phyloP scores from a whole-genome alignment of 2,329 filamentous ascomycete genomes.

The Tolypocladium inflatum region DNA sequence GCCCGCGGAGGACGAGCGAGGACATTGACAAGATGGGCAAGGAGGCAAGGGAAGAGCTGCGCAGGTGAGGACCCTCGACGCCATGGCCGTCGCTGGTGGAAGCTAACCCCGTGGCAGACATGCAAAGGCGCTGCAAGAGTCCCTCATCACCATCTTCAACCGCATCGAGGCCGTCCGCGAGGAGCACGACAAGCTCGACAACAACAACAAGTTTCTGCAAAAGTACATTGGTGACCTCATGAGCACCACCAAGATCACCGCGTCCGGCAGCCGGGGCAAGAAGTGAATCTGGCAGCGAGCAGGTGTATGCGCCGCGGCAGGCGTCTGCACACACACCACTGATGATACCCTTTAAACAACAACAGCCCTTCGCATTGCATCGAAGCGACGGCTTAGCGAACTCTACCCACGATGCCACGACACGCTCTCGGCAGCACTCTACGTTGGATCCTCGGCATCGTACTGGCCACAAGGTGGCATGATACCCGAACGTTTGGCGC shows the following conservation, averaged over 20 bases:
- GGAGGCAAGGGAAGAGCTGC: conserved; percentile 62
- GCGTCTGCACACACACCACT: not conserved
- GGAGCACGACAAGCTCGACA: conserved; percentile 94
- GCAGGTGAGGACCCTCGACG: conserved; percentile 32
- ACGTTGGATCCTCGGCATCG: not conserved
- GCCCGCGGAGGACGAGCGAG: conserved; percentile 79
- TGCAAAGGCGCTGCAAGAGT: conserved; percentile 80
- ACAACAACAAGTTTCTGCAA: conserved; percentile 92
- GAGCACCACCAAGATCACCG: conserved; percentile 68
- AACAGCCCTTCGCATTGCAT: not conserved
- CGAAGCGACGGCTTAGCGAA: not conserved
- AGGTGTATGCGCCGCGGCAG: not conserved
- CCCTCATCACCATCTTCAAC: conserved; percentile 80
- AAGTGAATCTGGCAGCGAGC: conserved; percentile 30
- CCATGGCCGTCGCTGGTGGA: too few relatives aligned
- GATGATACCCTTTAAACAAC: not conserved
- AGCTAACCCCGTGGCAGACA: conserved; percentile 49
- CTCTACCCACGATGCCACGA: not conserved
- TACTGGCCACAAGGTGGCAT: not conserved
- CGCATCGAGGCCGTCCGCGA: conserved; percentile 89
- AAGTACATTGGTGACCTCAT: conserved; percentile 97
- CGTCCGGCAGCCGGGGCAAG: conserved; percentile 40
- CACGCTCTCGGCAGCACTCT: not conserved
- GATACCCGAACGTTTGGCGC: not conserved
- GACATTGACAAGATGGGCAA: conserved; percentile 82